Percentiles rank a stretch among this genome's conserved stretches.
phyloP scores from a whole-genome alignment of 441 rosid species.

The Croton setiger region DNA sequence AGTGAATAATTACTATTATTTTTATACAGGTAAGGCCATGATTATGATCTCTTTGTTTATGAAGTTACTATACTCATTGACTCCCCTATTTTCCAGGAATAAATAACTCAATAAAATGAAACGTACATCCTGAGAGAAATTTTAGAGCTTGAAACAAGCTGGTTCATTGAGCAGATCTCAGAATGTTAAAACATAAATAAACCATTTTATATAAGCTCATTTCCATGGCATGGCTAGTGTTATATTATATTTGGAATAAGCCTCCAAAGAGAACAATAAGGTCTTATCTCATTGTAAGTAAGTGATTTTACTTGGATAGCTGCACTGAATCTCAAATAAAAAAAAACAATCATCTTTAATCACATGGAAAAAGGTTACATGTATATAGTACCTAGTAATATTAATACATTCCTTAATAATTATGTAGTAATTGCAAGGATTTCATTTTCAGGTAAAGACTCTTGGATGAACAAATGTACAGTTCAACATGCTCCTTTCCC shows the following conservation, averaged over 20 bases:
- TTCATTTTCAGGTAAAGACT: background rate
- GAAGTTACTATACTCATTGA: background rate
- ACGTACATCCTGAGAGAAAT: background rate
- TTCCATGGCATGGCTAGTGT: background rate
- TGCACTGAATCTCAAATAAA: background rate
- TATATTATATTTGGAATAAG: background rate
- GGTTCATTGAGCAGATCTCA: background rate
- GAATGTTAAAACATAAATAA: background rate
- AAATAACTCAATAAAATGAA: background rate
- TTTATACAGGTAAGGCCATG: conserved; percentile 18
- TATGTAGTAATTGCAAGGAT: conserved; percentile 3
- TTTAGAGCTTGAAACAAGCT: background rate
- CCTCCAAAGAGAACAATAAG: background rate
- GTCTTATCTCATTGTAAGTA: background rate
- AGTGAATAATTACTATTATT: background rate
- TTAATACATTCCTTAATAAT: background rate
- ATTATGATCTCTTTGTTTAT: conserved; percentile 1
- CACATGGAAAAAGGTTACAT: background rate
- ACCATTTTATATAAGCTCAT: background rate
- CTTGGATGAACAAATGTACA: background rate
- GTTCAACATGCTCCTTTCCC: background rate
- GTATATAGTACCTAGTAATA: background rate
- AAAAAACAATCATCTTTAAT: background rate
- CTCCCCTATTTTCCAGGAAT: background rate
- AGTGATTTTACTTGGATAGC: background rate